Percentiles rank a stretch among this genome's conserved stretches.
phyloP scores from a whole-genome alignment of 345 rosid genomes.

The Luvunga scandens region DNA sequence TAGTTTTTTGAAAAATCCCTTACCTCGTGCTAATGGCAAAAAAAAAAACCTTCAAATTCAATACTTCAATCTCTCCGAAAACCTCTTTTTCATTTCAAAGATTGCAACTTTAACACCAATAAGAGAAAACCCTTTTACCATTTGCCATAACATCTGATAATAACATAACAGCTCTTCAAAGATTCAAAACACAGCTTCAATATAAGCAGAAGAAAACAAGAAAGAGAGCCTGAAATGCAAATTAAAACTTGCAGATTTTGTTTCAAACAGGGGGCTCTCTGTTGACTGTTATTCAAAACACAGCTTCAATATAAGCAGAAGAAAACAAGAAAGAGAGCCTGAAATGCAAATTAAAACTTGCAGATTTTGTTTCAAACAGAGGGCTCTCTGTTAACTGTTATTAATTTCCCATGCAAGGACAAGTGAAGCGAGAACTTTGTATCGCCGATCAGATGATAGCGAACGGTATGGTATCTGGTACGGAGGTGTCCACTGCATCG shows the following conservation, averaged over 20 bases:
- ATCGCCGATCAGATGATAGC: constrained; percentile 4
- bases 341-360: constrained; percentile 14
- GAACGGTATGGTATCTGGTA: not conserved
- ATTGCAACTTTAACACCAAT: not conserved
- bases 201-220: not conserved
- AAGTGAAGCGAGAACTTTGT: not conserved
- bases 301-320: not conserved
- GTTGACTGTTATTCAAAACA: not conserved
- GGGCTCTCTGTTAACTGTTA: not conserved
- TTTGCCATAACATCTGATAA: not conserved
- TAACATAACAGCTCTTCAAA: not conserved
- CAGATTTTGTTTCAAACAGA: constrained; percentile 26
- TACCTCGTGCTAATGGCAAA: not conserved
- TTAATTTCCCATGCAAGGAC: not conserved
- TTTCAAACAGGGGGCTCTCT: constrained; percentile 21
- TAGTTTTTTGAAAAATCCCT: not conserved
- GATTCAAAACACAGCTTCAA: not conserved
- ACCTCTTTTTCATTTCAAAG: not conserved
- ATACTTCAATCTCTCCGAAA: not conserved
- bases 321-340: not conserved
- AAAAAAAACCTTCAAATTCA: not conserved
- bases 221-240: not conserved
- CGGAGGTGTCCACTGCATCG: constrained; percentile 7
- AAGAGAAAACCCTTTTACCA: not conserved
- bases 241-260: constrained; percentile 26